Conservation (phyloP, 768 basidiomycete species). For the Lactifluus pinguis region DNA sequence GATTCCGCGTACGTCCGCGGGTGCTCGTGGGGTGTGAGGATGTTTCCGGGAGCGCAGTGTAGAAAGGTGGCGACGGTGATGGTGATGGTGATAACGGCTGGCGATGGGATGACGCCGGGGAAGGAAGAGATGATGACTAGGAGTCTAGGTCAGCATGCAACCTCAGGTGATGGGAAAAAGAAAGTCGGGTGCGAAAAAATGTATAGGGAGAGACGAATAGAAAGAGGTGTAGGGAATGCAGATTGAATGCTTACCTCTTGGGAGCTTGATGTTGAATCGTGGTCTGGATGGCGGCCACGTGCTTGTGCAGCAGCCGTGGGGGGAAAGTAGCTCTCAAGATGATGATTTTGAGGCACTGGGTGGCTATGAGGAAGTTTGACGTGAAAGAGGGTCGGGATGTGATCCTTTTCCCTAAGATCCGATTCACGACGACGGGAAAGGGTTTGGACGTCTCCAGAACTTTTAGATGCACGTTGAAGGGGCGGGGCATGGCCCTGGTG, state of each 20-base stretch:
- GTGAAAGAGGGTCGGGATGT: background rate
- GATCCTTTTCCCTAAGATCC: constrained; percentile 21
- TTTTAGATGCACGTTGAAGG: constrained; percentile 13
- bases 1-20: constrained; percentile 12
- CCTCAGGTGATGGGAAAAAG: background rate
- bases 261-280: constrained; percentile 19
- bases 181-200: background rate
- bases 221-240: background rate
- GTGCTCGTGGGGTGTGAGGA: constrained; percentile 1
- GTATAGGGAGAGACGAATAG: background rate
- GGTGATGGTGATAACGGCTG: constrained; percentile 16
- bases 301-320: constrained; percentile 22
- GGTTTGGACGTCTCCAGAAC: constrained; percentile 17
- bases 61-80: constrained; percentile 17
- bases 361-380: constrained; percentile 36
- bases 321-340: constrained; percentile 45
- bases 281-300: constrained; percentile 10
- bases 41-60: background rate
- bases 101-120: constrained; percentile 11
- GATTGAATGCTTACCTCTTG: constrained; percentile 10
- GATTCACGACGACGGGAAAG: constrained; percentile 12
- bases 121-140: constrained; percentile 14
- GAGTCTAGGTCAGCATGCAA: background rate
- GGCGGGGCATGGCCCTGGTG: constrained; percentile 10
- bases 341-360: constrained; percentile 39